These are phyloP conservation scores for Solioccasus polychromus DNA, from an alignment of 768 basidiomycete genomes.

Conservation along the genomic window DNA sequence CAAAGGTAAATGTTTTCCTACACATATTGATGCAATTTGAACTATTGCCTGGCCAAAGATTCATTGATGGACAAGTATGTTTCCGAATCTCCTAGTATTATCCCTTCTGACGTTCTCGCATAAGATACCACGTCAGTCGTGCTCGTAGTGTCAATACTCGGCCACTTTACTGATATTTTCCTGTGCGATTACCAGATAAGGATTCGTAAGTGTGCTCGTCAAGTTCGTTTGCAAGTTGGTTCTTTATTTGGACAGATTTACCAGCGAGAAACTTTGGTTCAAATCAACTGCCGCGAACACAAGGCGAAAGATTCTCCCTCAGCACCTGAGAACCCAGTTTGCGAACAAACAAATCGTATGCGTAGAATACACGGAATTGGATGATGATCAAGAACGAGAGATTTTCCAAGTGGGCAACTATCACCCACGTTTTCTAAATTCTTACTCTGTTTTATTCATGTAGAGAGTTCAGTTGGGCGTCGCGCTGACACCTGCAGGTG, in stretches of 20 bases:
- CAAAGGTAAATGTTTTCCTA: slow-evolving; percentile 39
- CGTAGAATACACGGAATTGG: slow-evolving; percentile 51
- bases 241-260: slow-evolving; percentile 19
- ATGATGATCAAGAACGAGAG: slow-evolving; percentile 57
- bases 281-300: slow-evolving; percentile 19
- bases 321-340: slow-evolving; percentile 36
- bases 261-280: slow-evolving; percentile 39
- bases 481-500: slow-evolving; percentile 48
- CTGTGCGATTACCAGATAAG: slow-evolving; percentile 29
- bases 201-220: slow-evolving; percentile 34
- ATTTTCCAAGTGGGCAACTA: slow-evolving; percentile 51
- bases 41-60: slow-evolving; percentile 33
- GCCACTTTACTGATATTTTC: slow-evolving; percentile 6
- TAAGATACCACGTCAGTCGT: slow-evolving; percentile 43
- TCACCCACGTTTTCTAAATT: neutral
- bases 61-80: slow-evolving; percentile 55
- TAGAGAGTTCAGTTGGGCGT: slow-evolving; percentile 54
- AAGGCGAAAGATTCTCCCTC: slow-evolving; percentile 33
- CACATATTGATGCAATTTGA: neutral
- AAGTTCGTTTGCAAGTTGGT: neutral
- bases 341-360: slow-evolving; percentile 47
- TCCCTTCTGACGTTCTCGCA: slow-evolving; percentile 8
- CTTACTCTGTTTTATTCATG: neutral
- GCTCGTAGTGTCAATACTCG: neutral
- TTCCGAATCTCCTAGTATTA: neutral